Evolutionary conservation across 768 basidiomycete species (phyloP).

Genomic region (Hirschioporus abietinus): DNA sequence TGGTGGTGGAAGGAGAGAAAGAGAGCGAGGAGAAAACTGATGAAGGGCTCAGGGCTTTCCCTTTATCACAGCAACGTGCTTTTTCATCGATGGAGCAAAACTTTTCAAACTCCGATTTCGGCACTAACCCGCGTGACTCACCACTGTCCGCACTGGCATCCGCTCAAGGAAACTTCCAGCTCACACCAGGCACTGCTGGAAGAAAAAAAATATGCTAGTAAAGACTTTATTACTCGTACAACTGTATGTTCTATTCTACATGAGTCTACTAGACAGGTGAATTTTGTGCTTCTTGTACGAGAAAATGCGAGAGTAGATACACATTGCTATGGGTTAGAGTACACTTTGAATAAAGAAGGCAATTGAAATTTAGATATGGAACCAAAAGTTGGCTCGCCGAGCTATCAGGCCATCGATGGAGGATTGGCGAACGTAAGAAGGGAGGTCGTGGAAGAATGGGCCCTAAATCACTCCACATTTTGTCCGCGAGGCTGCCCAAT

Average conservation of each 20-base stretch:
- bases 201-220: neutral
- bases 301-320: neutral
- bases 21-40: constrained; percentile 16
- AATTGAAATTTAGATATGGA: neutral
- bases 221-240: neutral
- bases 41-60: constrained; percentile 17
- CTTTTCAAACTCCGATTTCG: constrained; percentile 10
- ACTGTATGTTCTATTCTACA: neutral
- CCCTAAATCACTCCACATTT: neutral
- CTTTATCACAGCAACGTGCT: constrained; percentile 6
- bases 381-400: neutral
- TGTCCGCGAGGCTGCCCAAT: neutral
- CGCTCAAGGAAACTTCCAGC: neutral
- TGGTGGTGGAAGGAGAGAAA: constrained; percentile 20
- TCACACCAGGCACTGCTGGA: neutral
- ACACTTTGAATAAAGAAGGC: neutral
- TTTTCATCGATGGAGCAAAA: constrained; percentile 5
- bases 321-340: neutral
- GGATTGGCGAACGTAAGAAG: neutral
- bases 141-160: no score
- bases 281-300: neutral
- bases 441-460: neutral
- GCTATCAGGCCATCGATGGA: neutral
- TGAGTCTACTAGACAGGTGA: neutral
- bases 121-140: constrained; percentile 3